Conservation (phyloP, 2,329 filamentous ascomycete genomes). For the Rhynchosporium agropyri region DNA sequence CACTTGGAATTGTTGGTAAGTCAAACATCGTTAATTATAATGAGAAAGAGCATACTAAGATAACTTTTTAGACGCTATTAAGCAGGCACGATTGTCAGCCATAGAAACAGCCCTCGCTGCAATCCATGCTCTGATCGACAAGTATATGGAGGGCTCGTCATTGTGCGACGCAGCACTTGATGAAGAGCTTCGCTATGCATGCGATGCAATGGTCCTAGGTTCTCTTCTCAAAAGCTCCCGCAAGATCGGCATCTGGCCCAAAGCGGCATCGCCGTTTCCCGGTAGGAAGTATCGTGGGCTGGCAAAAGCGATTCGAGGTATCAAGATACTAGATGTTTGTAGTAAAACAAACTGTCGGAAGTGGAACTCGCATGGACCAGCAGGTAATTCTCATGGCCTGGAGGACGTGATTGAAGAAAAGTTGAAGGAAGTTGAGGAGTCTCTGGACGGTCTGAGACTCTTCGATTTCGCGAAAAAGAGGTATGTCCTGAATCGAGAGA, state of each 20-base stretch:
- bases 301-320: constrained; percentile 28
- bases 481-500: constrained; percentile 15
- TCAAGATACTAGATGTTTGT: constrained; percentile 34
- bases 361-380: constrained; percentile 29
- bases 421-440: constrained; percentile 29
- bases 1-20: constrained; percentile 26
- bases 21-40: not conserved
- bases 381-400: constrained; percentile 30
- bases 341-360: constrained; percentile 28
- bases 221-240: constrained; percentile 34
- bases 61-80: constrained; percentile 26
- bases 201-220: constrained; percentile 35
- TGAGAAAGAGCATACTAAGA: not conserved
- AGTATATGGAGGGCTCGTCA: constrained; percentile 28
- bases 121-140: constrained; percentile 30
- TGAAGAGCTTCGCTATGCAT: constrained; percentile 31
- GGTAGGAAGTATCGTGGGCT: constrained; percentile 32
- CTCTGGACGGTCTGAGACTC: constrained; percentile 28
- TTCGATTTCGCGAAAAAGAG: constrained; percentile 27
- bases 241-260: constrained; percentile 38
- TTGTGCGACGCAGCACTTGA: constrained; percentile 28
- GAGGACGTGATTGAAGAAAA: constrained; percentile 30
- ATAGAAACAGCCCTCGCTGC: constrained; percentile 28
- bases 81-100: constrained; percentile 25
- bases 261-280: constrained; percentile 28